Percentiles rank a stretch among this genome's conserved stretches.
Evolutionary conservation across 495 filamentous ascomycete species (phyloP).

Genomic region (Lepidopterella palustris): DNA sequence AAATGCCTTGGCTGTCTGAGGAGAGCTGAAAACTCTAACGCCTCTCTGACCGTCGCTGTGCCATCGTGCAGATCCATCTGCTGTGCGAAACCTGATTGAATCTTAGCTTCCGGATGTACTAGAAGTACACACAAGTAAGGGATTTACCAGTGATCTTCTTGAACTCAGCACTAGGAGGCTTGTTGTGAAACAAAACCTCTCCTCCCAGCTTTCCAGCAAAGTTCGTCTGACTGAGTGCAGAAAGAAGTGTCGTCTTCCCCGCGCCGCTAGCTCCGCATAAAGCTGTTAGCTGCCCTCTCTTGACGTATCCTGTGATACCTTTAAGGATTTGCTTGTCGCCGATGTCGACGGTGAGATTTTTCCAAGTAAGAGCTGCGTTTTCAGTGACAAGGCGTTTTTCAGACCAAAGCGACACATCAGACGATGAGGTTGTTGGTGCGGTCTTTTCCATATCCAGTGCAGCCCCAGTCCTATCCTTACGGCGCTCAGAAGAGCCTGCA

Average conservation of each 20-base stretch:
- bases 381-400: background rate
- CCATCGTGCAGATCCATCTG: slow-evolving; percentile 54
- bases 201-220: slow-evolving; percentile 47
- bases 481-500: background rate
- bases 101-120: slow-evolving; percentile 14
- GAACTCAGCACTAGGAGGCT: slow-evolving; percentile 21
- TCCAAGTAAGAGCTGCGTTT: slow-evolving; percentile 12
- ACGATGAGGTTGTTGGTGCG: background rate
- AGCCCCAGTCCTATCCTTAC: background rate
- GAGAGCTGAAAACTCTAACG: slow-evolving; percentile 50
- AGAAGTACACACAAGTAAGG: background rate
- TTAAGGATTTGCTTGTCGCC: slow-evolving; percentile 52
- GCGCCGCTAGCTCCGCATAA: slow-evolving; percentile 60
- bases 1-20: slow-evolving; percentile 47
- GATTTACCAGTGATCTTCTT: slow-evolving; percentile 1
- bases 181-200: slow-evolving; percentile 47
- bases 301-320: slow-evolving; percentile 60
- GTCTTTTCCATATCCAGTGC: background rate
- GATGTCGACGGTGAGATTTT: slow-evolving; percentile 10
- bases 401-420: background rate
- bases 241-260: slow-evolving; percentile 59
- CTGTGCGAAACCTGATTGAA: slow-evolving; percentile 47
- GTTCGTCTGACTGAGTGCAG: slow-evolving; percentile 51
- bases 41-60: slow-evolving; percentile 53
- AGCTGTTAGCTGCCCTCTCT: slow-evolving; percentile 62